Evolutionary conservation across 306 rosid genomes (phyloP).

Genomic region (Pyrus communis): DNA sequence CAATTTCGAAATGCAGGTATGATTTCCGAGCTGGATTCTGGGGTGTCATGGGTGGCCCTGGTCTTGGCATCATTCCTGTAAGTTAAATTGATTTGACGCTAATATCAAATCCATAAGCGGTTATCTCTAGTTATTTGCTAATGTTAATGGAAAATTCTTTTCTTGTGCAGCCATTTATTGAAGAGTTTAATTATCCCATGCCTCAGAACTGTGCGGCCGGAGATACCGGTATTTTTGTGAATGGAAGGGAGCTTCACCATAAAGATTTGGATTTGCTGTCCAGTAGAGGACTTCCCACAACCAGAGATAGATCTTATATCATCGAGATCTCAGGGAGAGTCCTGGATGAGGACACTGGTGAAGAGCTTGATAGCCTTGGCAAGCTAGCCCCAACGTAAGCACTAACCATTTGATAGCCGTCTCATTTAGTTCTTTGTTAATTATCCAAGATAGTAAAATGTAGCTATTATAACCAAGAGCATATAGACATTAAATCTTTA

Average conservation of each 20-base stretch:
- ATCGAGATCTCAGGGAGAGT: conserved; percentile 82
- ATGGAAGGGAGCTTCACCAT: conserved; percentile 84
- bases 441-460: neutral
- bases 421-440: conserved; percentile 4
- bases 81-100: conserved; percentile 23
- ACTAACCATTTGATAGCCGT: neutral
- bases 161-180: conserved; percentile 79
- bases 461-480: neutral
- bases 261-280: conserved; percentile 78
- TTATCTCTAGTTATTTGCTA: conserved; percentile 2
- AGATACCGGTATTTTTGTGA: conserved; percentile 63
- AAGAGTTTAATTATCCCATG: conserved; percentile 74
- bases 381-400: conserved; percentile 98
- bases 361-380: conserved; percentile 87
- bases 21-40: conserved; percentile 93
- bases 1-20: conserved; percentile 51
- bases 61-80: conserved; percentile 88
- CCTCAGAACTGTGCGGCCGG: conserved; percentile 83
- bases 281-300: conserved; percentile 74
- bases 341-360: conserved; percentile 76
- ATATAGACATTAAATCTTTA: neutral
- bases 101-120: neutral
- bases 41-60: conserved; percentile 88
- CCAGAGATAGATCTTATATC: conserved; percentile 58
- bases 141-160: conserved; percentile 13